These are phyloP conservation scores for Trichoderma reesei DNA, from an alignment of 495 filamentous ascomycete genomes.

Conservation along the genomic window DNA sequence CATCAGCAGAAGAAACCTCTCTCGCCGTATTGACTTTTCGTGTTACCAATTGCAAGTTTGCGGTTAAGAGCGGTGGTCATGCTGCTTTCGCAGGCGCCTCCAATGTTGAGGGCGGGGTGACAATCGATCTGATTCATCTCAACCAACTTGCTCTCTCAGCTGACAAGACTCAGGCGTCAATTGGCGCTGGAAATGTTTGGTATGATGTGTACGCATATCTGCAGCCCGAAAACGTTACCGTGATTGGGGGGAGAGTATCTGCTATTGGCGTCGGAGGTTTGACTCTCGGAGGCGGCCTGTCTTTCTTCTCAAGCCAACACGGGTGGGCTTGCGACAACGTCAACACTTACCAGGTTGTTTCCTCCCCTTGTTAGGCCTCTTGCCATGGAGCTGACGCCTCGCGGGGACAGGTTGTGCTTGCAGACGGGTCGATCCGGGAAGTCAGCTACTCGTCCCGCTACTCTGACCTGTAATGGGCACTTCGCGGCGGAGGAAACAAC, in stretches of 20 bases:
- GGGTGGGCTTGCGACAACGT: constrained; percentile 46
- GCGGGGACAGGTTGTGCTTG: constrained; percentile 26
- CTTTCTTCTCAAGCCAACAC: constrained; percentile 34
- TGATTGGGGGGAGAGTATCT: constrained; percentile 45
- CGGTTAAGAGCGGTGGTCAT: constrained; percentile 45
- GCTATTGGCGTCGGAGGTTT: constrained; percentile 52
- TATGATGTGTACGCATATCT: constrained; percentile 42
- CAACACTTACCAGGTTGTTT: constrained; percentile 31
- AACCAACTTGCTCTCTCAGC: constrained; percentile 27
- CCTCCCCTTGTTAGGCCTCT: neutral
- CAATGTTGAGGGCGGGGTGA: constrained; percentile 43
- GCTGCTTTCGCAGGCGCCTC: constrained; percentile 37
- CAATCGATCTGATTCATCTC: constrained; percentile 43
- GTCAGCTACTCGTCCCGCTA: constrained; percentile 20
- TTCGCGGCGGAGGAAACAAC: constrained; percentile 51
- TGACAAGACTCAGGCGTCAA: constrained; percentile 24
- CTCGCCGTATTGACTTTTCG: constrained; percentile 24
- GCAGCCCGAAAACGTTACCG: constrained; percentile 32
- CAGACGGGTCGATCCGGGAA: constrained; percentile 24
- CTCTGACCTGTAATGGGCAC: constrained; percentile 39
- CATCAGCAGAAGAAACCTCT: constrained; percentile 29
- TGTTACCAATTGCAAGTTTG: constrained; percentile 31
- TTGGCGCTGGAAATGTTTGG: constrained; percentile 44
- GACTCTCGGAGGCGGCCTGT: constrained; percentile 47
- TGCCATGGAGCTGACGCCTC: neutral